Evolutionary conservation across 345 rosid genomes (phyloP).

Genomic region (Carallia brachiata): DNA sequence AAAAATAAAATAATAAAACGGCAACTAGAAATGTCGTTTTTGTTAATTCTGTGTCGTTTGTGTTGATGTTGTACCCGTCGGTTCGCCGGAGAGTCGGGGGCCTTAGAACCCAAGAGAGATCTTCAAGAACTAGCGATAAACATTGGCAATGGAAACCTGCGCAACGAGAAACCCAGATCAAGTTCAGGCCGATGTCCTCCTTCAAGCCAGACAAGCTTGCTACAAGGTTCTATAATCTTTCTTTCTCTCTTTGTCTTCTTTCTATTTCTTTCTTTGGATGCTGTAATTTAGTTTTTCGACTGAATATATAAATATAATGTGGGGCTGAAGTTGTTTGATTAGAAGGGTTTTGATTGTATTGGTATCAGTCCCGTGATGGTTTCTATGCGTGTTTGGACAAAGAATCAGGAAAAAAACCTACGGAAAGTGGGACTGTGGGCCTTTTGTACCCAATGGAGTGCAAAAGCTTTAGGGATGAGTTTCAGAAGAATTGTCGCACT

Average conservation of each 20-base stretch:
- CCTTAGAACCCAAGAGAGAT: too few relatives aligned
- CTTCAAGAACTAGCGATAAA: not conserved
- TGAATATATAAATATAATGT: not conserved
- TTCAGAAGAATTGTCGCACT: conserved; percentile 51
- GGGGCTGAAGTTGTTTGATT: not conserved
- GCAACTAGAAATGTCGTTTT: too few relatives aligned
- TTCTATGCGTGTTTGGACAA: conserved; percentile 72
- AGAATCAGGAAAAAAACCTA: conserved; percentile 61
- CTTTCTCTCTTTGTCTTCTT: not conserved
- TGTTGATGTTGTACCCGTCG: too few relatives aligned
- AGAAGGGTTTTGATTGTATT: not conserved
- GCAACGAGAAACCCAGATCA: conserved; percentile 47
- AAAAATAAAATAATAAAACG: too few relatives aligned
- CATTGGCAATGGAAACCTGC: conserved; percentile 36
- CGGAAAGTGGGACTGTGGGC: conserved; percentile 78
- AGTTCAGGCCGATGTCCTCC: conserved; percentile 69
- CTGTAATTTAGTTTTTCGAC: not conserved
- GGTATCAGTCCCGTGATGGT: conserved; percentile 64
- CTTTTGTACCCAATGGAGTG: conserved; percentile 69
- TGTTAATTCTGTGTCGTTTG: too few relatives aligned
- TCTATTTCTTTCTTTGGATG: not conserved
- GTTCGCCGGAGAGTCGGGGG: too few relatives aligned
- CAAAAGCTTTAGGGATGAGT: conserved; percentile 49
- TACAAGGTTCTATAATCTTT: conserved; percentile 48
- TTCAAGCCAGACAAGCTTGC: conserved; percentile 64